A percentile compares a stretch with the other conserved stretches of the same genome.
Evolutionary conservation across 805 yeast species (phyloP).

Genomic region (Candida arabinofermentans): DNA sequence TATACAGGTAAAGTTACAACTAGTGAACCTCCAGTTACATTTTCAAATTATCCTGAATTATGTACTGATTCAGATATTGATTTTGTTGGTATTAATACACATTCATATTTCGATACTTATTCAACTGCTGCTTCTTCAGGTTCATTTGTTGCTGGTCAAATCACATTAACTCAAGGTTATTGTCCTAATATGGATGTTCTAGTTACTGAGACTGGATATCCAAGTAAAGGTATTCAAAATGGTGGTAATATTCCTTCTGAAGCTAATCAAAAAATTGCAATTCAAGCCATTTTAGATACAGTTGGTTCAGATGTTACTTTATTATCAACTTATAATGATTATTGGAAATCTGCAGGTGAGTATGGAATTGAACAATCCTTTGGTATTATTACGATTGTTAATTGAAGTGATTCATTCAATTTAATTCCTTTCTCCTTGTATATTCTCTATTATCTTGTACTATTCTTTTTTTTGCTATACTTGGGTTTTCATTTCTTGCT

Average conservation of each 20-base stretch:
- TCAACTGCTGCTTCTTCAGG: constrained; percentile 70
- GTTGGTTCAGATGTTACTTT: constrained; percentile 62
- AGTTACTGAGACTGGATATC: constrained; percentile 89
- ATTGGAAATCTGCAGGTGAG: constrained; percentile 82
- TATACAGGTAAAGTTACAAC: constrained; percentile 75
- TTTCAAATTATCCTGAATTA: constrained; percentile 56
- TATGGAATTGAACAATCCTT: constrained; percentile 86
- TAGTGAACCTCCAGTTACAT: constrained; percentile 85
- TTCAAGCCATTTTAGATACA: constrained; percentile 54
- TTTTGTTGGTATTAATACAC: constrained; percentile 81
- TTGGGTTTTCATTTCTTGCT: neutral
- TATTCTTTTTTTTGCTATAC: neutral
- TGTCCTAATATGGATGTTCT: constrained; percentile 55
- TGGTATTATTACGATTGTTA: constrained; percentile 50
- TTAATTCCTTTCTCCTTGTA: constrained; percentile 1
- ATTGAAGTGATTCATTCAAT: constrained; percentile 3
- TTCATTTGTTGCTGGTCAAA: constrained; percentile 60
- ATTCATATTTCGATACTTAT: constrained; percentile 72
- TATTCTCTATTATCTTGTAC: no score
- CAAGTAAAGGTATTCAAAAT: constrained; percentile 64
- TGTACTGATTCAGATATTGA: constrained; percentile 72
- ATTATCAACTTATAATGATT: constrained; percentile 76
- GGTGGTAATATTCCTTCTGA: constrained; percentile 71
- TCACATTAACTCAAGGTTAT: constrained; percentile 43
- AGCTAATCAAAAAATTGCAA: constrained; percentile 69